These are phyloP conservation scores for Elongisporangium senticosum DNA, from an alignment of 352 stramenopile genomes.

Conservation along the genomic window DNA sequence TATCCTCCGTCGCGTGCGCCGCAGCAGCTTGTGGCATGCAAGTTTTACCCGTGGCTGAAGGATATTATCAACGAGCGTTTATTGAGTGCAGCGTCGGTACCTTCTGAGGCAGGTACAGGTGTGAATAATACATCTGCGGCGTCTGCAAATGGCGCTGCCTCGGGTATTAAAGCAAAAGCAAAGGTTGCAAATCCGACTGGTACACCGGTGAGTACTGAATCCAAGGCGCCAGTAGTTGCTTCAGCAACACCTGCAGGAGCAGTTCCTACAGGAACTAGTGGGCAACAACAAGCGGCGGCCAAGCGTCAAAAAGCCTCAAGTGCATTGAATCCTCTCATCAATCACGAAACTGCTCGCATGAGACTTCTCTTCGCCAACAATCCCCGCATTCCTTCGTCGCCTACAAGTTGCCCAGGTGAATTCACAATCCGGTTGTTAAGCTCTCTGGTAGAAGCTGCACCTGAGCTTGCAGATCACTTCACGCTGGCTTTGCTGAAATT, in stretches of 20 bases:
- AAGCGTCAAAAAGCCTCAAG: constrained; percentile 35
- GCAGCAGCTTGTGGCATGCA: constrained; percentile 70
- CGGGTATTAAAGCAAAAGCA: constrained; percentile 24
- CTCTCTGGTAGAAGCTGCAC: constrained; percentile 43
- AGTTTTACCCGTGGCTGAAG: constrained; percentile 86
- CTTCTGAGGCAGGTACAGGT: not conserved
- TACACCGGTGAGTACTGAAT: constrained; percentile 11
- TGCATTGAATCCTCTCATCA: constrained; percentile 41
- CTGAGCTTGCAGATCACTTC: constrained; percentile 78
- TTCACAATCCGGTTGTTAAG: constrained; percentile 67
- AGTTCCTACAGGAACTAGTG: not conserved
- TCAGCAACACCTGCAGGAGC: constrained; percentile 5
- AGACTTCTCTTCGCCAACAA: constrained; percentile 43
- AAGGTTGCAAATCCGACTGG: constrained; percentile 26
- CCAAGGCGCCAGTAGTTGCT: constrained; percentile 2
- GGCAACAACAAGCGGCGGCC: constrained; percentile 4
- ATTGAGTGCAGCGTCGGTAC: constrained; percentile 49
- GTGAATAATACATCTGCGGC: constrained; percentile 8
- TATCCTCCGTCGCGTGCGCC: constrained; percentile 68
- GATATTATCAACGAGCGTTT: constrained; percentile 83
- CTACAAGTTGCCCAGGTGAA: constrained; percentile 58
- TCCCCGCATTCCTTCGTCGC: constrained; percentile 28
- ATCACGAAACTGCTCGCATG: constrained; percentile 51
- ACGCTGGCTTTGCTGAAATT: constrained; percentile 74
- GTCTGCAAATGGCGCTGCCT: constrained; percentile 1